Conservation (phyloP, 2,329 filamentous ascomycete genomes). For the Aureobasidium sp. region DNA sequence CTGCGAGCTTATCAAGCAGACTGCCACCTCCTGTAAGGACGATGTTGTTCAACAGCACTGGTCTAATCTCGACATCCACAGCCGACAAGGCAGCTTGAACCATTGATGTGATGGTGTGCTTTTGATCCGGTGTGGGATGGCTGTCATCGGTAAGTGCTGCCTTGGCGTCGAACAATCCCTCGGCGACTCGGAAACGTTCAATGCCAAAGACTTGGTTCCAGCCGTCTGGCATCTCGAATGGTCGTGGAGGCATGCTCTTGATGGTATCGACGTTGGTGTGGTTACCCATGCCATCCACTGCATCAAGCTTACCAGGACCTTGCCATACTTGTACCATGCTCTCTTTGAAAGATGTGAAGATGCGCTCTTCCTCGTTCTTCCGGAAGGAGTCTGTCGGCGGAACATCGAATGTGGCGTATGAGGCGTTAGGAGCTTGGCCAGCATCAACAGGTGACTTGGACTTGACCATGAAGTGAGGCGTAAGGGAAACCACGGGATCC, state of each 20-base stretch:
- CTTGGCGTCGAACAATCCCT: constrained; percentile 84
- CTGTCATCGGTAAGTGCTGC: constrained; percentile 52
- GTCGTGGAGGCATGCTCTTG: constrained; percentile 63
- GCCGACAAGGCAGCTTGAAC: constrained; percentile 67
- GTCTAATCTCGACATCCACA: constrained; percentile 82
- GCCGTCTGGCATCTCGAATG: constrained; percentile 95
- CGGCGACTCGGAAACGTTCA: constrained; percentile 76
- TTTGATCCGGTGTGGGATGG: constrained; percentile 44
- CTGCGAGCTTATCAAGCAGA: constrained; percentile 83
- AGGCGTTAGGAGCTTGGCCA: constrained; percentile 66
- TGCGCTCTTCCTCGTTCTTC: constrained; percentile 79
- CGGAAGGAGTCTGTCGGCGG: constrained; percentile 63
- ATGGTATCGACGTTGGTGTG: constrained; percentile 64
- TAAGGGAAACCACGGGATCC: constrained; percentile 62
- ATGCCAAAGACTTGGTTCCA: constrained; percentile 91
- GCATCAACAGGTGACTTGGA: constrained; percentile 86
- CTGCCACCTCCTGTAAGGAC: constrained; percentile 86
- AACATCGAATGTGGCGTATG: constrained; percentile 59
- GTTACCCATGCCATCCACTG: constrained; percentile 37
- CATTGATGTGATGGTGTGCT: constrained; percentile 74
- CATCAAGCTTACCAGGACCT: constrained; percentile 59
- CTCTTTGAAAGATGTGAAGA: constrained; percentile 95
- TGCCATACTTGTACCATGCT: constrained; percentile 91
- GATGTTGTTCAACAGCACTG: constrained; percentile 76
- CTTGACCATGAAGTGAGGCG: constrained; percentile 79